Base-by-base conservation (phyloP, 202 grass and related monocot genomes). In the Panicum hallii region DNA sequence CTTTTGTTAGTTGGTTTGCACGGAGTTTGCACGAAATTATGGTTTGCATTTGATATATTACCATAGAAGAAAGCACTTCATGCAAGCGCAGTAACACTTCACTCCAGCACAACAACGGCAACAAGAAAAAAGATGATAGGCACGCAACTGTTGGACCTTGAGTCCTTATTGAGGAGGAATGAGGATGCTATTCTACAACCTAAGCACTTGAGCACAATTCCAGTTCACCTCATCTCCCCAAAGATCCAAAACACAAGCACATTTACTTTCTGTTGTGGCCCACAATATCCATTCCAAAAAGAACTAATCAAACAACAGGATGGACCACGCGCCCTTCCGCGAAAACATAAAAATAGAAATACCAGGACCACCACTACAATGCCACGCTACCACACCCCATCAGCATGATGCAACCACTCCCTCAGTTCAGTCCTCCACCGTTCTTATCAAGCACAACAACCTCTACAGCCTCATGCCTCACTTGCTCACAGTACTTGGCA, bases 291-390 rank as follows among this genome's bases (percentile, higher is more conserved):
- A 78, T 60, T 73, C 58, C 73, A 50, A 56, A 85, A 82, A 58
- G 17, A 74, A 74, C 72, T 74, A 86, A 70, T 23, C 71, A 86
- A 82, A 52, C 57, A 86, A 83, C 48, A 79, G 41, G 58, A 79
- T 78, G 88, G 83, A 68, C 83, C 83, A 90, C 74, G 2, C 30
- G 49, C 40, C 73, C 66, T 43, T 72, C 55, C 79, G 73, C 8
- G 23, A 78, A 82, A 34, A 53, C 66, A 86, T 42, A 79, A 78
- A 73, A 79, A 45, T 79, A 66, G 57, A 52, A 78, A 79, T 74
- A 82, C 67, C 61, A 79, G 88, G 88, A 90, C 88, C 88, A 90
- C 65, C 63, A 64, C 41, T 73, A 82, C 68, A 82, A 56, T 82
- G 23, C 15, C 28, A 22, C 65, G 22, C 65, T n/a, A 55, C 72